Percentiles rank a stretch among this genome's conserved stretches.
phyloP scores from a whole-genome alignment of 129 eudicot species.

The Chrysanthemum lavandulifolium region DNA sequence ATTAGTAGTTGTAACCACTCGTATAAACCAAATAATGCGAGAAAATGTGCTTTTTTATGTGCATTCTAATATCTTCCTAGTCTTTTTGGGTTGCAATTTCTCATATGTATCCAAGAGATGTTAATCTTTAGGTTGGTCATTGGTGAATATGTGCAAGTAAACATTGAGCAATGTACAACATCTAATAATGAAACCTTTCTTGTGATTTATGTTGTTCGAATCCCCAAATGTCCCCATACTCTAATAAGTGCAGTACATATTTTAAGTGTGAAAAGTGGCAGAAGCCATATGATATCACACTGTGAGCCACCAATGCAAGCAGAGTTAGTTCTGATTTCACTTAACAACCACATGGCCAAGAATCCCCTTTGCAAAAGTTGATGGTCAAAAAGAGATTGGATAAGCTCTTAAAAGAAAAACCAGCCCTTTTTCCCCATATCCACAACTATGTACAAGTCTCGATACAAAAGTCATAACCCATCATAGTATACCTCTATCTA shows the following conservation, averaged over 20 bases:
- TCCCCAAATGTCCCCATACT: constrained; percentile 21
- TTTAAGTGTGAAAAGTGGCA: constrained; percentile 25
- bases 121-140: background rate
- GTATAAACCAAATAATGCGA: background rate
- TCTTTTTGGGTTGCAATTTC: too few species aligned
- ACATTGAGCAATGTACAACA: constrained; percentile 26
- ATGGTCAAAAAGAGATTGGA: constrained; percentile 40
- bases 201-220: background rate
- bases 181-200: background rate
- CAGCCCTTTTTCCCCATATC: background rate
- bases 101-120: background rate
- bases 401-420: constrained; percentile 22
- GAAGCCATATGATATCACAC: constrained; percentile 21
- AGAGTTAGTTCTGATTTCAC: constrained; percentile 32
- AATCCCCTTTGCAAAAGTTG: constrained; percentile 48
- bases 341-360: constrained; percentile 48
- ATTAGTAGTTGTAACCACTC: constrained; percentile 25
- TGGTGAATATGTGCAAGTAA: constrained; percentile 14
- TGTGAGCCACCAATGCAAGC: constrained; percentile 32
- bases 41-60: too few species aligned
- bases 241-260: constrained; percentile 15
- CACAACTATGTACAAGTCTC: constrained; percentile 8
- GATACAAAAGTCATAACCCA: background rate
- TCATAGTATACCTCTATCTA: background rate
- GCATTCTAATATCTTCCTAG: too few species aligned